Base-by-base conservation (phyloP, 805 yeast genomes). In the Wickerhamiella slavikovae region DNA sequence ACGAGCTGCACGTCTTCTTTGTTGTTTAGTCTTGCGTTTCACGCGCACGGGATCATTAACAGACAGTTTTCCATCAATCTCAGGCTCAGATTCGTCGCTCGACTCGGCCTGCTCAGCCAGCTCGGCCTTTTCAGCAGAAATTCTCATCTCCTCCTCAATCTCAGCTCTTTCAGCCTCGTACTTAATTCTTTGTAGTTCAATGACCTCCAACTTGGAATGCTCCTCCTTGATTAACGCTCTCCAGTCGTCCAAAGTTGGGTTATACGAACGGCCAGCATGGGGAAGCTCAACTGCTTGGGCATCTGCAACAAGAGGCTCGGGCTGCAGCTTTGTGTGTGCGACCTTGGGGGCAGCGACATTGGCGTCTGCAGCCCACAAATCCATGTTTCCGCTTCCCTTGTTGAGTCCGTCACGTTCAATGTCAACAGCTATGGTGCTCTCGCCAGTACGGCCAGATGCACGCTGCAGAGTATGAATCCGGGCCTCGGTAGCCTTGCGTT, bases 181-280 rank as follows among this genome's bases (percentile, higher is more conserved):
- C 31, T 62, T 60, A 31, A 64, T 51, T 43, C 75, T 64, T 42
- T 68, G 62, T 35, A 68, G 67, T 42, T 79, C 94, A 32, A 60
- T 64, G 29, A 65, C 60, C 43, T 68, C 66, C 44, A 80, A 92
- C 31, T 60, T 57, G 30, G 48, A 60, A 41, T 62, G 72, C 51
- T 82, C 95, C 31, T 60, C 56, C 30, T 66, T 57, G 30, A 89
- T 66, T 40, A 83, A 60, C 13, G 51, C 52, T 41, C 69, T 68
- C 98, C 98, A 89, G 17, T 76, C 68, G 32, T 72, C 75, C 38
- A 71, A 58, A 9, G 85, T 64, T 16, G 98, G 98, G 47, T 89
- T 89, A 47, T 80, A 89, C 2, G 96, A 83, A 49, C 75, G 77
- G 32, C 96, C 96, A 2, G 73, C 89, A 42, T 73, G 72, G 9